phyloP scores from a whole-genome alignment of 2,329 filamentous ascomycete species.

The Fusarium azukiicola region DNA sequence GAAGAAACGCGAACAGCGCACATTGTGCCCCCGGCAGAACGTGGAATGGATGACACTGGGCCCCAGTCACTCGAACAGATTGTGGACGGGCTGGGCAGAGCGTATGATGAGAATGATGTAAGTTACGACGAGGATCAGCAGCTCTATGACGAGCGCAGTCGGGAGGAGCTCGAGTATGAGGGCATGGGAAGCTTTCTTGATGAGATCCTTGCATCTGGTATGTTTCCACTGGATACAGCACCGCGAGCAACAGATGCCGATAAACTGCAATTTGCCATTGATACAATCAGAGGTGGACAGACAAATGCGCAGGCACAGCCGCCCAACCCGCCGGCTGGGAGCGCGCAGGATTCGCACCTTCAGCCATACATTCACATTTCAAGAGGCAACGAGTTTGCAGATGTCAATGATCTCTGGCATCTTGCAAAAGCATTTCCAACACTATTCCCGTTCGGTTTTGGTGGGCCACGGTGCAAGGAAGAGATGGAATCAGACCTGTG shows the following conservation, averaged over 20 bases:
- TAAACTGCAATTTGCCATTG: conserved; percentile 24
- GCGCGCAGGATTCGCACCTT: conserved; percentile 1
- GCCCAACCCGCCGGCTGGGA: conserved; percentile 1
- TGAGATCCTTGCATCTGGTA: conserved; percentile 25
- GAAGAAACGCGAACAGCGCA: neutral
- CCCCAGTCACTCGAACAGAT: conserved; percentile 19
- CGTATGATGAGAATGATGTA: conserved; percentile 16
- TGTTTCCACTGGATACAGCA: conserved; percentile 26
- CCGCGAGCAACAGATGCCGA: conserved; percentile 17
- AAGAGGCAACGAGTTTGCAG: conserved; percentile 17
- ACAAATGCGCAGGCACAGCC: conserved; percentile 3
- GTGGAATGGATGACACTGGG: conserved; percentile 8
- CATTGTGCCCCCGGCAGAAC: neutral
- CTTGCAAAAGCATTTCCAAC: conserved; percentile 29
- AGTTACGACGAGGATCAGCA: conserved; percentile 18
- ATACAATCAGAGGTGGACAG: conserved; percentile 21
- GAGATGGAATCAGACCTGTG: neutral
- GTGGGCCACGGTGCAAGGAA: neutral
- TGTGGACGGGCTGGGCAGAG: conserved; percentile 2
- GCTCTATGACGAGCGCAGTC: conserved; percentile 3
- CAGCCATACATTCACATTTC: conserved; percentile 28
- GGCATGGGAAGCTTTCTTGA: conserved; percentile 19
- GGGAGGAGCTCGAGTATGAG: conserved; percentile 25
- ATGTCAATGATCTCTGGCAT: conserved; percentile 22
- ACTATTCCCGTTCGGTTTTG: conserved; percentile 22